Base-by-base conservation (phyloP, 768 basidiomycete genomes). In the Suillus occidentalis region DNA sequence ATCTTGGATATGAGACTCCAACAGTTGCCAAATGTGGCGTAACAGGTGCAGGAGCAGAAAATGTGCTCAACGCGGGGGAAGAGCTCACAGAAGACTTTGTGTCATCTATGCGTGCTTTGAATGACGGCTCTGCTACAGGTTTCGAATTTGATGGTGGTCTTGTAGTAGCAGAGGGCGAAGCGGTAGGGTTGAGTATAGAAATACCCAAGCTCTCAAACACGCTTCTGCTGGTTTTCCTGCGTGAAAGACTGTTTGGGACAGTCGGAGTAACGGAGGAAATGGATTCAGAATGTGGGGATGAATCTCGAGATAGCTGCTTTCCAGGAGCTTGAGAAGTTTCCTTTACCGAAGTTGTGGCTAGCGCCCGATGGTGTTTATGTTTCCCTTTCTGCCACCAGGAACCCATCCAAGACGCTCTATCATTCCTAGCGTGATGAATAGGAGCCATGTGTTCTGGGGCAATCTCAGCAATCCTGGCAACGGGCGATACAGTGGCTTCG, bases 171-270 rank as follows among this genome's bases (percentile, higher is more conserved):
- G 72, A 36, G 63, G 73, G 66, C 5, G 79, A 63, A 1, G 81
- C 64, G 0, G 77, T 63, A 3, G 89, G 85, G 68, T 85, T 89
- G 34, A 89, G 78, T 37, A 89, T 82, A 1, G 89, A 89, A 58
- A 91, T 87, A 0, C 89, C 89, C 6, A 92, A 76, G 0, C 87
- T 85, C 28, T 89, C 88, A 68, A 92, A 90, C 1, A 93, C 88
- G 67, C 88, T 90, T 67, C 81, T 87, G 4, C 85, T 76, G 2
- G 81, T 76, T 69, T 81, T 85, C 37, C 83, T 83, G 34, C 80
- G 77, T 52, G 70, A 67, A 10, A 45, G 53, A 18, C 69, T 63
- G 22, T 20, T 52, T 6, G 67, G 55, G 16, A 67, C 65, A 22
- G 61, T 65, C 5, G 70, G 63, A 7, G 67, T 55, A 18, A 69